phyloP scores from a whole-genome alignment of 2,329 filamentous ascomycete genomes.

The Phaeophleospora eucalypticola region DNA sequence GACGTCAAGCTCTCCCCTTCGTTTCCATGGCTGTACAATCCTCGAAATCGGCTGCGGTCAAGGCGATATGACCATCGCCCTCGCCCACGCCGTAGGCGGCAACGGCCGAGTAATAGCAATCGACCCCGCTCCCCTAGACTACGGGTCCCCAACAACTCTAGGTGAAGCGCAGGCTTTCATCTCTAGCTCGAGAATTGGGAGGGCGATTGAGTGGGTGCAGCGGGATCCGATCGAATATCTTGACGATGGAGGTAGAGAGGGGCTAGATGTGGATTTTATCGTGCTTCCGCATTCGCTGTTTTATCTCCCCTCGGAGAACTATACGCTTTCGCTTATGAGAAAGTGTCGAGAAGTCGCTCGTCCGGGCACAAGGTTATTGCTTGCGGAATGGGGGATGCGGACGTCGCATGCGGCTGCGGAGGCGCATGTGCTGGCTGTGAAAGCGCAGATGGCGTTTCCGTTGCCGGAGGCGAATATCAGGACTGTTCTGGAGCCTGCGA shows the following conservation, averaged over 20 bases:
- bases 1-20: too few species aligned
- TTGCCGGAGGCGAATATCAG: constrained; percentile 46
- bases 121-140: constrained; percentile 10
- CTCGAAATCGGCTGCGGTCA: constrained; percentile 60
- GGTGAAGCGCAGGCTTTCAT: constrained; percentile 7
- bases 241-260: neutral
- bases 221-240: constrained; percentile 8
- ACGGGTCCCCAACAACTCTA: constrained; percentile 10
- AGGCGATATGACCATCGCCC: constrained; percentile 53
- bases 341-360: neutral
- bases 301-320: constrained; percentile 8
- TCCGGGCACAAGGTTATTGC: constrained; percentile 2
- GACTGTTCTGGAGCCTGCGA: constrained; percentile 42
- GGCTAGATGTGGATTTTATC: constrained; percentile 3
- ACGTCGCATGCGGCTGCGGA: constrained; percentile 27
- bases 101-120: constrained; percentile 6
- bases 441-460: constrained; percentile 44
- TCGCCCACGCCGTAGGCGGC: constrained; percentile 45
- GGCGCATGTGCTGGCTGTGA: constrained; percentile 51
- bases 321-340: neutral
- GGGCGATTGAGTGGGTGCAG: constrained; percentile 8
- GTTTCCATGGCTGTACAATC: too few species aligned
- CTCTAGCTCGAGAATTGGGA: neutral
- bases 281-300: constrained; percentile 14
- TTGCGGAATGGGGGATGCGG: constrained; percentile 13